Percentiles rank a stretch among this genome's conserved stretches.
Conservation (phyloP, 2,329 filamentous ascomycete genomes). For the Lecanicillium sp. region DNA sequence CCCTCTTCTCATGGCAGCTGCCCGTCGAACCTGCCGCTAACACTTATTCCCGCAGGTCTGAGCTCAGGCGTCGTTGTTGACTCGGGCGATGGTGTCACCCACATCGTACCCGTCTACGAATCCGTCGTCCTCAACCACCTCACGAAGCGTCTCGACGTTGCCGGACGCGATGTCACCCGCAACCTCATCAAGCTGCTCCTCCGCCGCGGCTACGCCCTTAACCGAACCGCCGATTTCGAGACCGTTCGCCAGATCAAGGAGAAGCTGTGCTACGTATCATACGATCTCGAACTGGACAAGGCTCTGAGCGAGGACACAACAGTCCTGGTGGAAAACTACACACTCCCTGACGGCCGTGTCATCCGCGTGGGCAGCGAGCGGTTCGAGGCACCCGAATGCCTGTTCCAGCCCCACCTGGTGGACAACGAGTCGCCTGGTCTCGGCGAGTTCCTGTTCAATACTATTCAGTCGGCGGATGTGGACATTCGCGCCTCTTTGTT, state of each 20-base stretch:
- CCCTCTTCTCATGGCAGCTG: no score
- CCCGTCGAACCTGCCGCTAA: constrained; percentile 10
- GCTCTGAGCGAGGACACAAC: constrained; percentile 95
- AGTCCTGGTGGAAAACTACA: constrained; percentile 95
- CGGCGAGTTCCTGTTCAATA: constrained; percentile 97
- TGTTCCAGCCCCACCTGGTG: constrained; percentile 97
- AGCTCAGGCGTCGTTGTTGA: constrained; percentile 97
- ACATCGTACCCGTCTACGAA: constrained; percentile 98
- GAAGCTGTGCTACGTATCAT: constrained; percentile 98
- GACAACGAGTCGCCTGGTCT: constrained; percentile 97
- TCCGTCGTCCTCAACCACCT: constrained; percentile 96
- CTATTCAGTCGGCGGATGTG: constrained; percentile 91
- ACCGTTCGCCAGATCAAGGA: constrained; percentile 99
- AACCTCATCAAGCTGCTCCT: constrained; percentile 94
- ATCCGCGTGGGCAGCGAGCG: constrained; percentile 95
- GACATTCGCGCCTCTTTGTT: constrained; percentile 90
- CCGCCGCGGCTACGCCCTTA: constrained; percentile 90
- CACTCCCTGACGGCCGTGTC: constrained; percentile 89
- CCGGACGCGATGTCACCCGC: constrained; percentile 94
- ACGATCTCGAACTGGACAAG: constrained; percentile 95
- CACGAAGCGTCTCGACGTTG: constrained; percentile 87
- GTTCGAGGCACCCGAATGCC: constrained; percentile 95
- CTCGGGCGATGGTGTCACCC: constrained; percentile 95
- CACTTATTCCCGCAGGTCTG: constrained; percentile 51
- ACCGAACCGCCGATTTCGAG: constrained; percentile 97